Evolutionary conservation across 805 yeast genomes (phyloP).

Genomic region (Lipomyces sp.): DNA sequence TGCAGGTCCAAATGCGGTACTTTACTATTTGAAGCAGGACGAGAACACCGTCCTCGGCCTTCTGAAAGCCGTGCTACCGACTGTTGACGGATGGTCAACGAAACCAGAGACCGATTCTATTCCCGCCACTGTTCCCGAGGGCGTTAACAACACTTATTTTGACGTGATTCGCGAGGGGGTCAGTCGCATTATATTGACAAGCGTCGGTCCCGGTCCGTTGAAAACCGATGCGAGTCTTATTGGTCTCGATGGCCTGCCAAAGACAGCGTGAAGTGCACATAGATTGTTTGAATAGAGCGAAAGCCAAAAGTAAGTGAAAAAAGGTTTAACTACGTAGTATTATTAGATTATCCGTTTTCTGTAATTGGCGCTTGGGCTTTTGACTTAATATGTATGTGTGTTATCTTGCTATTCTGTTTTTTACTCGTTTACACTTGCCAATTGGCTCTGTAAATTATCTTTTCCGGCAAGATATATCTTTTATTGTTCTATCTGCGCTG

Average conservation of each 20-base stretch:
- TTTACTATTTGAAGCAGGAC: conserved; percentile 77
- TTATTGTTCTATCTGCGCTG: too few species aligned
- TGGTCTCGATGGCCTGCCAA: conserved; percentile 60
- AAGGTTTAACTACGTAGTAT: too few species aligned
- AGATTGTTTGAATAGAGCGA: too few species aligned
- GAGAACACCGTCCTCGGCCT: conserved; percentile 72
- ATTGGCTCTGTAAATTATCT: too few species aligned
- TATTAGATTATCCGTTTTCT: too few species aligned
- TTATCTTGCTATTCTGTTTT: too few species aligned
- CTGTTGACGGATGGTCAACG: conserved; percentile 68
- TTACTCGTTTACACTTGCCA: too few species aligned
- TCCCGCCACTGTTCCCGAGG: conserved; percentile 34
- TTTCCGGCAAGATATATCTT: too few species aligned
- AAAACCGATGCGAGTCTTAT: conserved; percentile 55
- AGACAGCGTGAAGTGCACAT: conserved; percentile 23
- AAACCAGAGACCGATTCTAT: conserved; percentile 35
- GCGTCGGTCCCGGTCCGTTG: conserved; percentile 86
- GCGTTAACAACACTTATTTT: conserved; percentile 45
- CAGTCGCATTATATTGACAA: conserved; percentile 76
- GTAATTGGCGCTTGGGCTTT: too few species aligned
- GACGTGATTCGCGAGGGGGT: conserved; percentile 64
- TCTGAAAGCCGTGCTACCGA: conserved; percentile 55
- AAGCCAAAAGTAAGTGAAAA: too few species aligned
- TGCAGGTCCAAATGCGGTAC: conserved; percentile 98
- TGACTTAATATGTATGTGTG: too few species aligned